Percentiles rank a stretch among this genome's conserved stretches.
Conservation (phyloP, 2,329 filamentous ascomycete genomes). For the Trichophyton equinum region DNA sequence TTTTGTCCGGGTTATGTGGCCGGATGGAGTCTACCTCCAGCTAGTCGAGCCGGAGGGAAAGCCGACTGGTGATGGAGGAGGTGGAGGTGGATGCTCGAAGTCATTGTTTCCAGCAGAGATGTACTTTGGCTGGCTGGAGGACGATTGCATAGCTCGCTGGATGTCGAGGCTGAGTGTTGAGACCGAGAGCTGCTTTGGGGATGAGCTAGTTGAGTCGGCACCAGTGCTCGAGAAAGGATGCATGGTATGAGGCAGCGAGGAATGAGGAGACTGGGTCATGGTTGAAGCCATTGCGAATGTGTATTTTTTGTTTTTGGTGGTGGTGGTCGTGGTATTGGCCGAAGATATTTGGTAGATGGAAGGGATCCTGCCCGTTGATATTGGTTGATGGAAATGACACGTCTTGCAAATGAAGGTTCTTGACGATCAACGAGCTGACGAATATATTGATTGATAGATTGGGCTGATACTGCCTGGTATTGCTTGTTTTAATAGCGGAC, state of each 20-base stretch:
- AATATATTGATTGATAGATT: not conserved
- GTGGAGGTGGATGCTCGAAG: conserved; percentile 21
- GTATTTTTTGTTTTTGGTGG: not conserved
- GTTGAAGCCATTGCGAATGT: not conserved
- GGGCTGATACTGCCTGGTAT: no score
- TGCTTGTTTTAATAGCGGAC: not conserved
- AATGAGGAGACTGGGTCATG: conserved; percentile 7
- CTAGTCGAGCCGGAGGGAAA: not conserved
- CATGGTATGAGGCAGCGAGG: conserved; percentile 4
- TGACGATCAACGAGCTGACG: not conserved
- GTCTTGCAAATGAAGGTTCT: not conserved
- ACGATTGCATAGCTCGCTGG: conserved; percentile 28
- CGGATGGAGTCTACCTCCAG: not conserved
- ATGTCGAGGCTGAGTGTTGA: conserved; percentile 27
- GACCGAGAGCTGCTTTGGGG: not conserved
- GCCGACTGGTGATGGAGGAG: conserved; percentile 23
- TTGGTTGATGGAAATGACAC: not conserved
- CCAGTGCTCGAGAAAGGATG: not conserved
- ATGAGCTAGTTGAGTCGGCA: not conserved
- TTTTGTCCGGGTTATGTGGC: not conserved
- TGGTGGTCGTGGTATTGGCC: no score
- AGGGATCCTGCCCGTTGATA: not conserved
- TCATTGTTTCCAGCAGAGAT: conserved; percentile 19
- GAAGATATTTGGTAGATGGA: not conserved
- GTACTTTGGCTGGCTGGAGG: conserved; percentile 23